phyloP scores from a whole-genome alignment of 768 basidiomycete genomes.

The Kwoniella dendrophila region DNA sequence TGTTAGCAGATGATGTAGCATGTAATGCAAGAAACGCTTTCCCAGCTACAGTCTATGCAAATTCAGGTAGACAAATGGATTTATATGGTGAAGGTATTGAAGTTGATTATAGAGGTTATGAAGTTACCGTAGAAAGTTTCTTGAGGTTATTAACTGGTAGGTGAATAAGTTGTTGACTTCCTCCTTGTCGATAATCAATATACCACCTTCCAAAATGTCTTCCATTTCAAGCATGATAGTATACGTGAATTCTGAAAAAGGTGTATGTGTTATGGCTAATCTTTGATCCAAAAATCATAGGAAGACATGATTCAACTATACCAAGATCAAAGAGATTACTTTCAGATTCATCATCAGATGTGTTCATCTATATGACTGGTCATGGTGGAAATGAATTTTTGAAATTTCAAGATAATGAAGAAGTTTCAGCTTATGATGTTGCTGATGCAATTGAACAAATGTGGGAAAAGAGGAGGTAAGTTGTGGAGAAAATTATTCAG shows the following conservation, averaged over 20 bases:
- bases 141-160: conserved; percentile 86
- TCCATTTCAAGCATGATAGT: no score
- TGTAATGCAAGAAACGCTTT: conserved; percentile 92
- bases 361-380: conserved; percentile 98
- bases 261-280: not conserved
- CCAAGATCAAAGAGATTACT: conserved; percentile 90
- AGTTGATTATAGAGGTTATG: conserved; percentile 96
- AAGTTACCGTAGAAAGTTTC: conserved; percentile 96
- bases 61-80: conserved; percentile 76
- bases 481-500: no score
- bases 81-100: conserved; percentile 96
- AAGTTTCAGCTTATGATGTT: conserved; percentile 94
- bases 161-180: conserved; percentile 29
- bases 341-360: conserved; percentile 84
- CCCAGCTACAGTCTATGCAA: conserved; percentile 90
- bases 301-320: conserved; percentile 77
- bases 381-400: conserved; percentile 98
- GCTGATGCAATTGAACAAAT: conserved; percentile 98
- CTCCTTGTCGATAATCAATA: no score
- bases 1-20: conserved; percentile 95
- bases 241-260: no score
- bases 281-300: conserved; percentile 57
- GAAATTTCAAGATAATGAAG: conserved; percentile 98
- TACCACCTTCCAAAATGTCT: no score
- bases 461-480: conserved; percentile 91